A percentile compares a stretch with the other conserved stretches of the same genome.
These are phyloP conservation scores for Colletotrichum sp. DNA, from an alignment of 2,329 filamentous ascomycete genomes.

Conservation along the genomic window DNA sequence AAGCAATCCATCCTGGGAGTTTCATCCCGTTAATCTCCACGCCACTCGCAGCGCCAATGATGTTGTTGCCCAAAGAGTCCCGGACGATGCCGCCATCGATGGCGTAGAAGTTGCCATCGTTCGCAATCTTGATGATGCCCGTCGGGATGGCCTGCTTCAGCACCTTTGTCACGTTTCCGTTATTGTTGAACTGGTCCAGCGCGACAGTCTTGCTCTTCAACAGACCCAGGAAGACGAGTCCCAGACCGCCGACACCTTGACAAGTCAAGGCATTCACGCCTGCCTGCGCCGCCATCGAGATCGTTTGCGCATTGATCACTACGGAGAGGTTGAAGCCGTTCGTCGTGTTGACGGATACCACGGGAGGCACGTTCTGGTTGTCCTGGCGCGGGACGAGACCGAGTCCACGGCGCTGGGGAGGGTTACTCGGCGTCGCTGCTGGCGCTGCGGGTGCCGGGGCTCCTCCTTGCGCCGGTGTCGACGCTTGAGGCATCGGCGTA, in stretches of 20 bases:
- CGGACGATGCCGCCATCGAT: slow-evolving; percentile 28
- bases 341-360: slow-evolving; percentile 13
- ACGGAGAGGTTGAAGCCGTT: slow-evolving; percentile 29
- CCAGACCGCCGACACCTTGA: slow-evolving; percentile 36
- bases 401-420: not conserved
- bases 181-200: not conserved
- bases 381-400: slow-evolving; percentile 1
- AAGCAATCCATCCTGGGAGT: slow-evolving; percentile 18
- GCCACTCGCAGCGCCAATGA: slow-evolving; percentile 23
- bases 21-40: slow-evolving; percentile 23
- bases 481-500: not conserved
- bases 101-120: slow-evolving; percentile 29
- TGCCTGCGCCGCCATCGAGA: slow-evolving; percentile 33
- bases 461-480: not conserved
- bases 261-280: slow-evolving; percentile 34
- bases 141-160: slow-evolving; percentile 28
- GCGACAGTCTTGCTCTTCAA: slow-evolving; percentile 26
- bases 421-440: not conserved
- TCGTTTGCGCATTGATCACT: slow-evolving; percentile 30
- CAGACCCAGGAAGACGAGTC: slow-evolving; percentile 30
- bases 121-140: slow-evolving; percentile 29
- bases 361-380: not conserved
- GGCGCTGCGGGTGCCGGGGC: not conserved
- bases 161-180: slow-evolving; percentile 9
- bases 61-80: slow-evolving; percentile 21